phyloP scores from a whole-genome alignment of 2,329 filamentous ascomycete species.

The Microdochium paspali region DNA sequence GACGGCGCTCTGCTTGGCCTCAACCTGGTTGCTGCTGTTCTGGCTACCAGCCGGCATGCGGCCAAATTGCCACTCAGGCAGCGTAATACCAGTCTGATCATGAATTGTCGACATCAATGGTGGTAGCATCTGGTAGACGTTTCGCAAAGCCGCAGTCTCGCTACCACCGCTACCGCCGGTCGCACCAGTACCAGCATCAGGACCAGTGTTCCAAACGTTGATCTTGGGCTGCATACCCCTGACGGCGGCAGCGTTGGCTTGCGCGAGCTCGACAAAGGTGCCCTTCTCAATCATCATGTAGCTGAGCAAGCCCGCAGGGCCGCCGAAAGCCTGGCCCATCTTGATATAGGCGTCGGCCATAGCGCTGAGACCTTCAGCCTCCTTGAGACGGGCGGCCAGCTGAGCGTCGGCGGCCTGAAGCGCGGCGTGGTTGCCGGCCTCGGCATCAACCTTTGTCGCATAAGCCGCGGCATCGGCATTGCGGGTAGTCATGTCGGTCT shows the following conservation, averaged over 20 bases:
- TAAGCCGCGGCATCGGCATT: constrained; percentile 42
- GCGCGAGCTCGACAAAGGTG: constrained; percentile 67
- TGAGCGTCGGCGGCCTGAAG: constrained; percentile 42
- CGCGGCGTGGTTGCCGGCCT: constrained; percentile 25
- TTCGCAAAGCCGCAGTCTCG: constrained; percentile 56
- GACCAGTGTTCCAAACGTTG: constrained; percentile 78
- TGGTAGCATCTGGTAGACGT: constrained; percentile 76
- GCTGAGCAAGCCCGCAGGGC: constrained; percentile 68
- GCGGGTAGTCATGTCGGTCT: constrained; percentile 42
- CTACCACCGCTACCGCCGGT: constrained; percentile 40
- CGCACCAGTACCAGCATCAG: constrained; percentile 29
- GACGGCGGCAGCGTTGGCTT: constrained; percentile 69
- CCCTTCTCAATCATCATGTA: constrained; percentile 84
- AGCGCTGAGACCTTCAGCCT: constrained; percentile 67
- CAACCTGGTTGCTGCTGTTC: constrained; percentile 17
- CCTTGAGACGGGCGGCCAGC: constrained; percentile 53
- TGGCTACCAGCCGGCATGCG: constrained; percentile 28
- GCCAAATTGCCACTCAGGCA: constrained; percentile 68
- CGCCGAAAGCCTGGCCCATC: constrained; percentile 64
- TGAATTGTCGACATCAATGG: constrained; percentile 79
- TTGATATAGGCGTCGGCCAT: constrained; percentile 75
- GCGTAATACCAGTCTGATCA: constrained; percentile 76
- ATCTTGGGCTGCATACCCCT: constrained; percentile 79
- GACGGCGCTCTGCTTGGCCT: constrained; percentile 24
- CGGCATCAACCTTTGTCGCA: constrained; percentile 34